These are phyloP conservation scores for Sporodiniella umbellata DNA, from an alignment of 371 early-diverging fungal species.

Conservation along the genomic window DNA sequence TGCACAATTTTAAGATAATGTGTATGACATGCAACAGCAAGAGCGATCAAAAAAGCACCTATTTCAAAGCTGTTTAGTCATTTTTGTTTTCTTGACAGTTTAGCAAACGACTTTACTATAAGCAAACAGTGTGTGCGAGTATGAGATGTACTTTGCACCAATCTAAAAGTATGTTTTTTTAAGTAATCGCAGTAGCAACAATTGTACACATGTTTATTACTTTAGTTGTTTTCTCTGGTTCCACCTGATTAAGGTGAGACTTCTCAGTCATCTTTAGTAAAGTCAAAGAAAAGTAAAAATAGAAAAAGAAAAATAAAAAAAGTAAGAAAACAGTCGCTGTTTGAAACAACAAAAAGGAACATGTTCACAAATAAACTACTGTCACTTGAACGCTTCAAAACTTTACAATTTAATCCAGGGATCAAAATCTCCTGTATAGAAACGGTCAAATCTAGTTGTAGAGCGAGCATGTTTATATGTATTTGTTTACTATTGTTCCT, in stretches of 20 bases:
- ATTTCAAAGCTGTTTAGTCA: constrained; percentile 5
- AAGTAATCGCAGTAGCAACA: not conserved
- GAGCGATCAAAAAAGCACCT: constrained; percentile 74
- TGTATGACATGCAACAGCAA: constrained; percentile 64
- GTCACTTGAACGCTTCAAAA: no score
- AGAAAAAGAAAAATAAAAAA: not conserved
- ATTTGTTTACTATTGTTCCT: no score
- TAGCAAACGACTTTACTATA: constrained; percentile 45
- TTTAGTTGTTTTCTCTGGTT: constrained; percentile 11
- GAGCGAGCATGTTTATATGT: no score
- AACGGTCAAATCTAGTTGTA: no score
- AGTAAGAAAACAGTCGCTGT: not conserved
- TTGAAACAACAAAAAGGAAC: not conserved
- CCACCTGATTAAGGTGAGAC: constrained; percentile 10
- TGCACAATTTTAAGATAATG: constrained; percentile 79
- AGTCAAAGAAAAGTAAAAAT: not conserved
- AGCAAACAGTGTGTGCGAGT: constrained; percentile 64
- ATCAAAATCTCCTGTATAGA: no score
- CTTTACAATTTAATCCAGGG: no score
- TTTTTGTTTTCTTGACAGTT: not conserved
- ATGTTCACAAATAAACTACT: no score
- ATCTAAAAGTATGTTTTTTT: constrained; percentile 30
- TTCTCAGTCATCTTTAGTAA: constrained; percentile 15
- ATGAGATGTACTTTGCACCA: constrained; percentile 58
- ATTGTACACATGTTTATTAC: not conserved